A percentile compares a stretch with the other conserved stretches of the same genome.
phyloP scores from a whole-genome alignment of 371 early-diverging fungal genomes.

The Globomyces sp. region DNA sequence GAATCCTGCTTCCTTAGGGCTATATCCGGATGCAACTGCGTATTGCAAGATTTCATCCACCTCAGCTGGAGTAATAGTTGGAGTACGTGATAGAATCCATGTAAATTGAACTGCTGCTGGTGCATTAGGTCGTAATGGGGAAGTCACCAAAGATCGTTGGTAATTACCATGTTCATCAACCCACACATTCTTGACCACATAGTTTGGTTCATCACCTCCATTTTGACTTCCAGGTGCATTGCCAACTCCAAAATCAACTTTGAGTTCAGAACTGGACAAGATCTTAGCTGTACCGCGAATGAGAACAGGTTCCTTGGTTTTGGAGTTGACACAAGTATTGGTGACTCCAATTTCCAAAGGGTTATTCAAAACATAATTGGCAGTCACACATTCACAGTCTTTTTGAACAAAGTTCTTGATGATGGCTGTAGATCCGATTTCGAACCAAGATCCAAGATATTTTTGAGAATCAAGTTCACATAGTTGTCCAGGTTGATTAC shows the following conservation, averaged over 20 bases:
- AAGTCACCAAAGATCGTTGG: constrained; percentile 10
- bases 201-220: constrained; percentile 11
- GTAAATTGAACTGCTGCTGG: neutral
- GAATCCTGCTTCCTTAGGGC: neutral
- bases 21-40: constrained; percentile 5
- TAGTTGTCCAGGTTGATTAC: neutral
- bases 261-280: neutral
- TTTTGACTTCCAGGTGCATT: no score
- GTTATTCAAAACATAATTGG: constrained; percentile 16
- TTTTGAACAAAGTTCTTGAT: constrained; percentile 12
- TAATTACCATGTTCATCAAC: constrained; percentile 11
- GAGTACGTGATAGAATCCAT: constrained; percentile 15
- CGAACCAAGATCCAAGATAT: constrained; percentile 19
- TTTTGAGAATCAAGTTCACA: constrained; percentile 13
- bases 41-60: neutral
- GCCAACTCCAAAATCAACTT: neutral
- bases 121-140: neutral
- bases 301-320: neutral
- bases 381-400: constrained; percentile 10
- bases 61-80: neutral
- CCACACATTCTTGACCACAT: constrained; percentile 15
- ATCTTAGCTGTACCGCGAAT: constrained; percentile 9
- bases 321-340: constrained; percentile 12
- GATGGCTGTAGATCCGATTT: constrained; percentile 14
- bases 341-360: constrained; percentile 5